These are phyloP conservation scores for Aspergillus indologenus DNA, from an alignment of 495 filamentous ascomycete species.

Conservation along the genomic window DNA sequence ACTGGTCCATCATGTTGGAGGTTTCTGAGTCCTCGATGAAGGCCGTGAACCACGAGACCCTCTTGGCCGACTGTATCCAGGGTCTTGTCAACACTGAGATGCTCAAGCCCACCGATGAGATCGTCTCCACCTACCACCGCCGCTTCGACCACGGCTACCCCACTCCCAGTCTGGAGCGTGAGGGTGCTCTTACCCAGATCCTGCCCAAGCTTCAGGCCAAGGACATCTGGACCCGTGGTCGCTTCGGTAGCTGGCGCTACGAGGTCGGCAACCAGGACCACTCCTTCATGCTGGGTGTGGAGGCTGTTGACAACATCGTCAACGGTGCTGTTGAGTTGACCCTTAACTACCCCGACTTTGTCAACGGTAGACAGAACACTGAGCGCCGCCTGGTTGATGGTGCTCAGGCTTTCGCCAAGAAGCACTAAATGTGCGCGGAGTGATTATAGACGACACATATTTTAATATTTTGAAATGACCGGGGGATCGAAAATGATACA, in stretches of 20 bases:
- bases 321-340: constrained; percentile 94
- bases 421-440: constrained; percentile 24
- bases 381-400: constrained; percentile 86
- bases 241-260: constrained; percentile 98
- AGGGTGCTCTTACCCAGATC: constrained; percentile 87
- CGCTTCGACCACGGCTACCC: constrained; percentile 99
- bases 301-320: constrained; percentile 93
- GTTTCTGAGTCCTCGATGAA: constrained; percentile 96
- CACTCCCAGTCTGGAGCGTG: constrained; percentile 90
- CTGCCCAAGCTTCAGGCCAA: constrained; percentile 86
- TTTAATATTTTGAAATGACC: constrained; percentile 25
- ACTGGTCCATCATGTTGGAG: constrained; percentile 99
- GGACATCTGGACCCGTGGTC: constrained; percentile 93
- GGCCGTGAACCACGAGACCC: constrained; percentile 76
- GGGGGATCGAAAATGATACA: constrained; percentile 15
- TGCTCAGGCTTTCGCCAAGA: constrained; percentile 59
- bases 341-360: constrained; percentile 98
- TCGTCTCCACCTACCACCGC: constrained; percentile 98
- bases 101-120: constrained; percentile 85
- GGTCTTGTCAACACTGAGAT: constrained; percentile 97
- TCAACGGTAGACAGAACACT: constrained; percentile 84
- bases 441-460: constrained; percentile 19
- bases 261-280: constrained; percentile 98
- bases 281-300: constrained; percentile 97
- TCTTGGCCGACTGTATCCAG: constrained; percentile 88